These are phyloP conservation scores for Usnea hakonensis DNA, from an alignment of 495 filamentous ascomycete genomes.

Conservation along the genomic window DNA sequence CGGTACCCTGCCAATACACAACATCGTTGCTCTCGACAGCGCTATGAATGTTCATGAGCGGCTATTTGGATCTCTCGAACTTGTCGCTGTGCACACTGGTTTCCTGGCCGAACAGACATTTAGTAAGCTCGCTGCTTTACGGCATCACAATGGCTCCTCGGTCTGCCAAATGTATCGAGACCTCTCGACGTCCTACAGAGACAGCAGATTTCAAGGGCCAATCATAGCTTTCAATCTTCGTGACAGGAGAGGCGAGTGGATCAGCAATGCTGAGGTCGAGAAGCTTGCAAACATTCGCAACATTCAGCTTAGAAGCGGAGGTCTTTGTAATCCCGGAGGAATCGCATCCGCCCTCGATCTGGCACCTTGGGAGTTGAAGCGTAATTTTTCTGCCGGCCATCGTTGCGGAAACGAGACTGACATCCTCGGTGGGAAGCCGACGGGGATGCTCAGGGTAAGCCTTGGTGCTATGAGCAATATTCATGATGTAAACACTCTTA, in stretches of 20 bases:
- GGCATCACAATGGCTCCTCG: slow-evolving; percentile 50
- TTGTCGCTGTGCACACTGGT: slow-evolving; percentile 55
- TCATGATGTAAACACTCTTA: slow-evolving; percentile 50
- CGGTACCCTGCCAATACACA: slow-evolving; percentile 73
- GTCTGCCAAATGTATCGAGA: slow-evolving; percentile 58
- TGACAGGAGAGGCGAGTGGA: slow-evolving; percentile 43
- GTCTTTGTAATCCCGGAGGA: slow-evolving; percentile 54
- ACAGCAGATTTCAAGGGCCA: slow-evolving; percentile 56
- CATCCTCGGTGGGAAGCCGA: slow-evolving; percentile 47
- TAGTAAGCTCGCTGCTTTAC: slow-evolving; percentile 41
- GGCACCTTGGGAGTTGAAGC: slow-evolving; percentile 51
- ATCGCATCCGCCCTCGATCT: slow-evolving; percentile 40
- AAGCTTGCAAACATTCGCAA: slow-evolving; percentile 49
- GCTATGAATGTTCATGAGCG: slow-evolving; percentile 58
- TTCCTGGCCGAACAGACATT: slow-evolving; percentile 48
- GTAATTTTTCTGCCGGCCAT: slow-evolving; percentile 55
- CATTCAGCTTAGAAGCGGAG: slow-evolving; percentile 65
- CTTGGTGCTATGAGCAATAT: slow-evolving; percentile 65
- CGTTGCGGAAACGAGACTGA: slow-evolving; percentile 50
- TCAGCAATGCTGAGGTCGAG: slow-evolving; percentile 56
- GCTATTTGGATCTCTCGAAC: slow-evolving; percentile 55
- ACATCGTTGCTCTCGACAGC: slow-evolving; percentile 60
- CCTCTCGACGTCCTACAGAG: slow-evolving; percentile 40
- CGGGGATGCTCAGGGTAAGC: slow-evolving; percentile 58
- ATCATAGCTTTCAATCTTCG: slow-evolving; percentile 65